Base-by-base conservation (phyloP, 768 basidiomycete genomes). In the Mycena latifolia region DNA sequence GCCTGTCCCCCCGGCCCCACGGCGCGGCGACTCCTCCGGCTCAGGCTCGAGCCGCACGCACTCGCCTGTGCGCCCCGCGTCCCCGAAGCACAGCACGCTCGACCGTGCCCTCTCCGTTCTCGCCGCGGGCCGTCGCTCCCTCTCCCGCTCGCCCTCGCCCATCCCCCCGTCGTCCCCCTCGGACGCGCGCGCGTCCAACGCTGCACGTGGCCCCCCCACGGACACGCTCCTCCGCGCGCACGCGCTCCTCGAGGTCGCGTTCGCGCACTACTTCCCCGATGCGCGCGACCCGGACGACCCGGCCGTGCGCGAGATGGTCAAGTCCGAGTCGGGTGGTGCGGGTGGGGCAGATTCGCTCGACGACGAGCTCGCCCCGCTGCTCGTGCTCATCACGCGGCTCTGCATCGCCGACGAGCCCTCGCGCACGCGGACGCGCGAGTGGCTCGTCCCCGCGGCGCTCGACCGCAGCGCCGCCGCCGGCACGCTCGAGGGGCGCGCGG, bases 311-410 rank as follows among this genome's bases (percentile, higher is more conserved):
- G 82, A 85, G 61, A 78, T 77, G 29, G 81, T 80, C 64, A 84
- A 82, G 70, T 74, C 75, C 31, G 88, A 89, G 69, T 43, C 54
- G 17, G 61, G 62, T 11, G 52, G 69, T 1, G 76, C 78, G 5
- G 89, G 89, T 17, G 80, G 86, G 51, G 79, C 46, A 1, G 53
- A 87, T 51, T 78, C 86, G 27, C 75, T 96, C 43, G 96, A 98
- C 72, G 95, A 97, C 56, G 74, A 89, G 1, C 79, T 96, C 39
- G 84, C 89, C 5, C 96, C 96, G 1, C 79, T 98, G 14, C 83
- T 91, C 25, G 79, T 96, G 17, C 84, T 99, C 41, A 76, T 98
- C 52, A 86, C 89, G 8, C 86, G 91, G 63, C 78, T 95, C 43
- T 92, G 90, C 65, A 76, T 83, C 20, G 92, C 86, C 3, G 89